phyloP scores from a whole-genome alignment of 768 basidiomycete genomes.

The Agaricus subrufescens region DNA sequence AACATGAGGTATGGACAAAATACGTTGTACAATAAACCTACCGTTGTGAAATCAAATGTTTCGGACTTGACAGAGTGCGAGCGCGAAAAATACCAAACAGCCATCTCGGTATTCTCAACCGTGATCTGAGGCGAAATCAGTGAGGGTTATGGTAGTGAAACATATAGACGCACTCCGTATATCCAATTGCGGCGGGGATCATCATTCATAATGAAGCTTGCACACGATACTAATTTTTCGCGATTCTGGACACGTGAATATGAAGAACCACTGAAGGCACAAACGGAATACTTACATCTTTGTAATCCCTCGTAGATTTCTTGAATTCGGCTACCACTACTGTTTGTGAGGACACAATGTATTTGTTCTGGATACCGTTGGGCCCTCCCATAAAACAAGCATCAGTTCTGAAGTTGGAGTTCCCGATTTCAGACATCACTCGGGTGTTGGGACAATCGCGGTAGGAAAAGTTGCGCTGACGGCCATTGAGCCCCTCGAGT shows the following conservation, averaged over 20 bases:
- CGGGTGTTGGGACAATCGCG: neutral
- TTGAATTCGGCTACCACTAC: conserved; percentile 14
- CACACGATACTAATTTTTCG: neutral
- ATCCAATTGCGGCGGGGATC: neutral
- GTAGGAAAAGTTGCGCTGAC: neutral
- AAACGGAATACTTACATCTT: neutral
- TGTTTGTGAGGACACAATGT: neutral
- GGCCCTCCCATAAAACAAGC: conserved; percentile 11
- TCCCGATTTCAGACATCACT: conserved; percentile 8
- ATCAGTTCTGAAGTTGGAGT: conserved; percentile 12
- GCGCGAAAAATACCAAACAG: conserved; percentile 12
- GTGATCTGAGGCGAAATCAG: neutral
- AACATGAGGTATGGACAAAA: neutral
- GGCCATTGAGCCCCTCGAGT: neutral
- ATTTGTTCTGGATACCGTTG: neutral
- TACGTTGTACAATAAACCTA: neutral
- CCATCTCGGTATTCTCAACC: conserved; percentile 5
- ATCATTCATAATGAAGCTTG: neutral
- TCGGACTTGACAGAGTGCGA: conserved; percentile 8
- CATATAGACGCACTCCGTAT: neutral
- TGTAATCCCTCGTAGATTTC: neutral
- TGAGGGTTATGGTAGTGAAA: neutral
- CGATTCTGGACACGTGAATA: neutral
- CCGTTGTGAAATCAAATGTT: conserved; percentile 5
- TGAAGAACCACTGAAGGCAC: neutral